Base-by-base conservation (phyloP, 331 rosid genomes). In the Arachis monticola region DNA sequence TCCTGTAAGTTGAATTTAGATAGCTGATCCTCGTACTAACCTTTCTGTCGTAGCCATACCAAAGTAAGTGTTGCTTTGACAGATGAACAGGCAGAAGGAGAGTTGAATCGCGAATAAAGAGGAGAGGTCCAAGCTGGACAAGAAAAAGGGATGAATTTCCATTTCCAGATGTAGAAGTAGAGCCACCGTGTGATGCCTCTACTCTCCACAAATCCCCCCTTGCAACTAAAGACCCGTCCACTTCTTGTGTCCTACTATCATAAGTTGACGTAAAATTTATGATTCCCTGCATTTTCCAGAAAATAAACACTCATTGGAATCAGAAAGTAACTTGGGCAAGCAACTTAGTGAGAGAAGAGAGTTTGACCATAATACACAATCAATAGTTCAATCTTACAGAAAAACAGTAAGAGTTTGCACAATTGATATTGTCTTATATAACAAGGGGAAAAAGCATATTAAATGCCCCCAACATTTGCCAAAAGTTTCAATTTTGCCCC, bases 21-120 rank as follows among this genome's bases (percentile, higher is more conserved):
- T 52, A 65, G 53, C 52, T 32, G 71, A 71, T 71, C 47, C 45
- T 60, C 40, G 12, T 67, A 70, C n/a, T 81, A 83, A 95, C 99
- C 99, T 95, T 95, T 79, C 90, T 87, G 76, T 95, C 99, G 72
- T 95, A 95, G 67, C 99, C 99, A 77, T 95, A 95, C 99, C 97
- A 95, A 79, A 95, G 90, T 83, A 95, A 85, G 85, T 90, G 96
- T 75, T 95, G 96, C 86, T 95, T 92, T 74, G 99, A 95, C 83
- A 92, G 79, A 85, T 95, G 98, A 64, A 95, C 91, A 0, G 99
- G 99, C 70, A 95, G 81, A 82, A 95, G 98, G 80, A 95, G 97
- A 9, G 97, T 92, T 9, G 99, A 85, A 80, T 92, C 97, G 59
- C 96, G 98, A 74, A 95, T 92, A 79, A 86, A 92, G 64, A 90